Percentiles rank a stretch among this genome's conserved stretches.
These are phyloP conservation scores for Lathyrus sativus DNA, from an alignment of 306 rosid genomes.

Conservation along the genomic window DNA sequence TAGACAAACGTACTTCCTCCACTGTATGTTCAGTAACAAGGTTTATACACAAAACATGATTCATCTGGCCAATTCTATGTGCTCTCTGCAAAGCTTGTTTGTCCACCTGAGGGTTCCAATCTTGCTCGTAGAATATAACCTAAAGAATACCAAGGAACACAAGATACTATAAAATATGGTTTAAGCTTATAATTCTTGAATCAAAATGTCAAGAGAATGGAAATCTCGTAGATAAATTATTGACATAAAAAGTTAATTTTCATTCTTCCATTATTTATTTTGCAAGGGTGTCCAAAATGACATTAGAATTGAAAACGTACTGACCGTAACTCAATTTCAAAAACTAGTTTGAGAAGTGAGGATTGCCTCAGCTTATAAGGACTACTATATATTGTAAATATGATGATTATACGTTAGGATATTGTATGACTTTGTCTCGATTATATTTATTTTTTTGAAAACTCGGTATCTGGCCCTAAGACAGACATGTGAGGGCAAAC, in stretches of 20 bases:
- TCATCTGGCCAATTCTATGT: constrained; percentile 91
- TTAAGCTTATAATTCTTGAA: constrained; percentile 16
- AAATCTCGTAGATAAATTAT: constrained; percentile 8
- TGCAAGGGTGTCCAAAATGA: background rate
- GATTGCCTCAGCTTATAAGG: too few species aligned
- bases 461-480: too few species aligned
- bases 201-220: constrained; percentile 3
- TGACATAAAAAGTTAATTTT: background rate
- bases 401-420: too few species aligned
- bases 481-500: too few species aligned
- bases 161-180: constrained; percentile 28
- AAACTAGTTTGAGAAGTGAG: too few species aligned
- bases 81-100: constrained; percentile 95
- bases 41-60: constrained; percentile 72
- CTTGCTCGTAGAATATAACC: constrained; percentile 98
- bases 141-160: constrained; percentile 38
- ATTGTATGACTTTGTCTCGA: too few species aligned
- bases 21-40: constrained; percentile 71
- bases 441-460: too few species aligned
- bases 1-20: constrained; percentile 70
- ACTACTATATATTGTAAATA: too few species aligned
- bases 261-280: constrained; percentile 20
- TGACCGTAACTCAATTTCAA: too few species aligned
- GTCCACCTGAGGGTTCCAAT: constrained; percentile 99
- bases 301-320: background rate